Conservation (phyloP, 768 basidiomycete genomes). For the Tulasnella sp. region DNA sequence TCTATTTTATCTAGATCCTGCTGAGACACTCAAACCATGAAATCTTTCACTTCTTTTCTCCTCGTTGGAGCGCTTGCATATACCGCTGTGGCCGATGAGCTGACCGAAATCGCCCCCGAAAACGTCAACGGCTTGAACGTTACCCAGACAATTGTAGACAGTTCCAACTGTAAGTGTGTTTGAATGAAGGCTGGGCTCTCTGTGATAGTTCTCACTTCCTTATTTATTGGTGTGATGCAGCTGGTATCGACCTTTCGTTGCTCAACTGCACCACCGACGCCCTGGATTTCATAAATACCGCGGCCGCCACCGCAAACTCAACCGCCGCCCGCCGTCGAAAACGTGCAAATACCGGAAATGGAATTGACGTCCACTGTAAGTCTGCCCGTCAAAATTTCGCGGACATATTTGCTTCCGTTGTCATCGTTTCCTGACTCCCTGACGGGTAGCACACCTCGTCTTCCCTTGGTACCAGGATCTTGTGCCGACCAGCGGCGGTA, state of each 20-base stretch:
- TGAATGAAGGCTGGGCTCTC: background rate
- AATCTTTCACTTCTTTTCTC: constrained; percentile 15
- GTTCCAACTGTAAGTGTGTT: background rate
- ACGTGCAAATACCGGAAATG: background rate
- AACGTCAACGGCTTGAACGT: constrained; percentile 12
- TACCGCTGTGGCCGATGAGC: background rate
- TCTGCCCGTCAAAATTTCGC: background rate
- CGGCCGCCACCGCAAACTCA: background rate
- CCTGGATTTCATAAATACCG: constrained; percentile 14
- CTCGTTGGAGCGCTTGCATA: background rate
- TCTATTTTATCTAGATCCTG: background rate
- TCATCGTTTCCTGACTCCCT: background rate
- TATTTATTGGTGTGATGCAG: background rate
- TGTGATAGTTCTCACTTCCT: no score
- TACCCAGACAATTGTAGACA: background rate
- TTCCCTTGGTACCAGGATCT: constrained; percentile 20
- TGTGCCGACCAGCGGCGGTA: constrained; percentile 12
- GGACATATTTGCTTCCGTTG: background rate
- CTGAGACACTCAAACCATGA: background rate
- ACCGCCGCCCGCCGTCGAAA: constrained; percentile 9
- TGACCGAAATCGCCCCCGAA: constrained; percentile 11
- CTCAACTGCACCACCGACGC: constrained; percentile 10
- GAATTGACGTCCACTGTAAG: constrained; percentile 21
- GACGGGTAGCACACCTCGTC: constrained; percentile 17
- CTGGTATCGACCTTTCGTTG: constrained; percentile 4